Conservation (phyloP, 192 early-diverging fungal species). For the Backusella psychrophila region DNA sequence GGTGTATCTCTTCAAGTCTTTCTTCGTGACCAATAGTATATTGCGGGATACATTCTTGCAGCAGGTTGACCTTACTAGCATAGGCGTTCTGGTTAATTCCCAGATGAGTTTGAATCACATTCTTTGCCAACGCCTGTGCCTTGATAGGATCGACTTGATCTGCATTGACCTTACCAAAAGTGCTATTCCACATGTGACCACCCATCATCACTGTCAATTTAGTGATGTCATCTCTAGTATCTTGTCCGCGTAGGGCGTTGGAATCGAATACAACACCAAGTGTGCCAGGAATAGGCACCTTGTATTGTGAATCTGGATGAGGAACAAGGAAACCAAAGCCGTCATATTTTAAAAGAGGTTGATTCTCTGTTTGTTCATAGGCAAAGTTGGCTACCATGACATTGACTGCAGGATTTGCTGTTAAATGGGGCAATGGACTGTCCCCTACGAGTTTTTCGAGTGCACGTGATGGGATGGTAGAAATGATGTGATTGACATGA, state of each 20-base stretch:
- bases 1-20: conserved; percentile 63
- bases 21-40: conserved; percentile 82
- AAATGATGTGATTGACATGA: conserved; percentile 62
- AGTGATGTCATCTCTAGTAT: conserved; percentile 35
- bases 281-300: conserved; percentile 35
- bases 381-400: conserved; percentile 88
- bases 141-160: conserved; percentile 23
- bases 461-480: conserved; percentile 58
- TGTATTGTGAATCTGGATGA: conserved; percentile 34
- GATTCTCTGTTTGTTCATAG: conserved; percentile 39
- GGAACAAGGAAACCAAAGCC: conserved; percentile 95
- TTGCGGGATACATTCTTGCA: conserved; percentile 83
- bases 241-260: conserved; percentile 69
- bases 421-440: conserved; percentile 44
- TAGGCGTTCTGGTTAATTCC: conserved; percentile 50
- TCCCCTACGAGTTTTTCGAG: conserved; percentile 46
- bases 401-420: conserved; percentile 63
- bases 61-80: conserved; percentile 54
- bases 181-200: conserved; percentile 66
- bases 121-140: conserved; percentile 46
- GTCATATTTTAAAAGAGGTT: conserved; percentile 46
- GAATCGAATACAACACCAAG: conserved; percentile 92
- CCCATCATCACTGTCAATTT: conserved; percentile 92
- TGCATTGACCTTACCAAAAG: conserved; percentile 40
- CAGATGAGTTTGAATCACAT: conserved; percentile 58